phyloP scores from a whole-genome alignment of 345 rosid genomes.

The Balakata baccata region DNA sequence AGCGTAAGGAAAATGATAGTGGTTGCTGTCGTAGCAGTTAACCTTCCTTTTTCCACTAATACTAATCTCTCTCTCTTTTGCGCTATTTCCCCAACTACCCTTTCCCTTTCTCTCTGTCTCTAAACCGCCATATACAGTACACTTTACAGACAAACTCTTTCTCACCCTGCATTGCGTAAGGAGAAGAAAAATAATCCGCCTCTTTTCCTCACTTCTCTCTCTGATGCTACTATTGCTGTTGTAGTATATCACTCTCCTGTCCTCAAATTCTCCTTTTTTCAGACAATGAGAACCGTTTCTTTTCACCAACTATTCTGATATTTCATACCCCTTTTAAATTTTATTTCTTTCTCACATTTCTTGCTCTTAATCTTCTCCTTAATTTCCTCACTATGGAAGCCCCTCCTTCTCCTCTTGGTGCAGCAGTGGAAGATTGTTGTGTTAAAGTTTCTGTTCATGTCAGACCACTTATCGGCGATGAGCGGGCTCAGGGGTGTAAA shows the following conservation, averaged over 20 bases:
- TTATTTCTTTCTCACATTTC: background rate
- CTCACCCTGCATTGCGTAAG: background rate
- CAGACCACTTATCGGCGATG: slow-evolving; percentile 95
- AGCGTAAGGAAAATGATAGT: slow-evolving; percentile 65
- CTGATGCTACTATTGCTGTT: slow-evolving; percentile 15
- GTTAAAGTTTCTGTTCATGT: slow-evolving; percentile 95
- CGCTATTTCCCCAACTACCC: slow-evolving; percentile 44
- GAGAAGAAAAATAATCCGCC: background rate
- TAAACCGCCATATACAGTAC: background rate
- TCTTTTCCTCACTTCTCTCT: background rate
- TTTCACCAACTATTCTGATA: slow-evolving; percentile 12
- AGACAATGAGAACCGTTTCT: slow-evolving; percentile 34
- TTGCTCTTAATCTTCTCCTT: background rate
- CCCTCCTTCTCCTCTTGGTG: slow-evolving; percentile 12
- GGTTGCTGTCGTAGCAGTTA: slow-evolving; percentile 56
- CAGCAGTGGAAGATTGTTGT: slow-evolving; percentile 69
- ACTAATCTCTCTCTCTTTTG: slow-evolving; percentile 15
- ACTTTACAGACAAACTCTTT: background rate
- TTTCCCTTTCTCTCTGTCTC: slow-evolving; percentile 27
- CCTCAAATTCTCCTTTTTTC: slow-evolving; percentile 25
- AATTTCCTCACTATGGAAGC: slow-evolving; percentile 23
- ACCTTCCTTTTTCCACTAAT: slow-evolving; percentile 6
- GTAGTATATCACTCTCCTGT: slow-evolving; percentile 45
- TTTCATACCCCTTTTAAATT: slow-evolving; percentile 6
- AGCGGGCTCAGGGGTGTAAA: slow-evolving; percentile 82